Evolutionary conservation across 176 grass and related monocot genomes (phyloP).

Genomic region (Oryza glaberrima): DNA sequence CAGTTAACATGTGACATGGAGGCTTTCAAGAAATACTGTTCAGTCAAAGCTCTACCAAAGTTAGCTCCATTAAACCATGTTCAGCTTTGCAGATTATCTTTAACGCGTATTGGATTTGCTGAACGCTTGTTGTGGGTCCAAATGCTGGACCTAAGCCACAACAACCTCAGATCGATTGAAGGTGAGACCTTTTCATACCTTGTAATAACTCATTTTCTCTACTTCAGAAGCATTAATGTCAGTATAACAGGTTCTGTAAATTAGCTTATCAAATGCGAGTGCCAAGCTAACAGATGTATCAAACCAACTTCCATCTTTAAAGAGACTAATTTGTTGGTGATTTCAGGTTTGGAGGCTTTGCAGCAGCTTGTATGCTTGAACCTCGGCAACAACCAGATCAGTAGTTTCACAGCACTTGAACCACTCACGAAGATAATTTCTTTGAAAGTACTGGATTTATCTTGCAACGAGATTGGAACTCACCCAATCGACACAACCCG

Average conservation of each 20-base stretch:
- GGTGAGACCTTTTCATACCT: slow-evolving; percentile 52
- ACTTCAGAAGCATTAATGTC: slow-evolving; percentile 1
- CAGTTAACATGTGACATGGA: slow-evolving; percentile 74
- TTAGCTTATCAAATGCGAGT: slow-evolving; percentile 8
- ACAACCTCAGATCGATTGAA: slow-evolving; percentile 72
- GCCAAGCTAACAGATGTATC: background rate
- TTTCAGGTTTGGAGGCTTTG: slow-evolving; percentile 85
- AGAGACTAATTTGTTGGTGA: slow-evolving; percentile 36
- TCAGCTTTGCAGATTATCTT: slow-evolving; percentile 55
- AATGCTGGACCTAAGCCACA: slow-evolving; percentile 90
- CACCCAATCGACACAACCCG: slow-evolving; percentile 68
- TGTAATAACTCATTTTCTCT: slow-evolving; percentile 19
- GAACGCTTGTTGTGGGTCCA: slow-evolving; percentile 87
- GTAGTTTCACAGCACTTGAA: slow-evolving; percentile 80
- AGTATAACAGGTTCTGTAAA: background rate
- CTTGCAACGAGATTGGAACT: slow-evolving; percentile 78
- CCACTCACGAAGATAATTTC: slow-evolving; percentile 64
- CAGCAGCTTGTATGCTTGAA: slow-evolving; percentile 88
- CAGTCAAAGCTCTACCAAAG: slow-evolving; percentile 49
- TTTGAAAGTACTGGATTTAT: slow-evolving; percentile 83
- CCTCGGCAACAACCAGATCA: slow-evolving; percentile 73
- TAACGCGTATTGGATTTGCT: slow-evolving; percentile 70
- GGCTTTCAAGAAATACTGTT: slow-evolving; percentile 68
- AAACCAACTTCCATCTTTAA: background rate
- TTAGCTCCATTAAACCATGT: slow-evolving; percentile 52